Evolutionary conservation across 2,329 filamentous ascomycete species (phyloP), one percentile per base, ranked within the genome.

Genomic region (Cladosporium velox): DNA sequence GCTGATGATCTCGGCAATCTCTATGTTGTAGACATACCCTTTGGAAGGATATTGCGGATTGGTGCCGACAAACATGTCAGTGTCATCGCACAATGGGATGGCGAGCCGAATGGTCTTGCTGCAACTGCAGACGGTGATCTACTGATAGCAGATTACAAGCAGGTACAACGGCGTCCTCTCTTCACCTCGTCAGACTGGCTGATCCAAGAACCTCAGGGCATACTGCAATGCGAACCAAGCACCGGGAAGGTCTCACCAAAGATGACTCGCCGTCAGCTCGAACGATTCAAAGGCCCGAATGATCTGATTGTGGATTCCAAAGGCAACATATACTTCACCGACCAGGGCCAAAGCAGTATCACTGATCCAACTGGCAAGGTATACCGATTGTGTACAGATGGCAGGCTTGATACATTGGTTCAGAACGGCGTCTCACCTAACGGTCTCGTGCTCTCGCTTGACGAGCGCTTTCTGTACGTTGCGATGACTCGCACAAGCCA

Each of bases 301-400:
- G 79, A 82, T 63, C 69, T 82, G 0, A 75, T 81, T 15, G 59
- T 80, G 4, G 77, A 78, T 28, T 79, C 76, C 0, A 73, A 74
- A n/a, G 70, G 72, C 5, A 77, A 79, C 35, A 66, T 82, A 3
- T 82, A 80, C 70, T 82, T 82, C 38, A 82, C 80, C 1, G 79
- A 82, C 49, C 80, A 82, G 70, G 80, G 80, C 0, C 79, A 81
- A 58, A 81, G 79, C 0, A 79, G 79, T 4, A 75, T 82, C 70
- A 79, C 77, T 0, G 80, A 82, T 26, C 79, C 70, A 6, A 80
- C 79, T 0, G 79, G 79, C 0, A 74, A 74, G 15, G 78, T 81
- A 0, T 82, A 81, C 64, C 74, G 80, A 1, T 62, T 80, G 0
- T 72, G 71, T 0, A 70, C 73, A 0, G 70, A 75, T 28, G 78